Evolutionary conservation across 1,284 basidiomycete species (phyloP), one percentile per base, ranked within the genome.

Genomic region (Papiliotrema terrestris): DNA sequence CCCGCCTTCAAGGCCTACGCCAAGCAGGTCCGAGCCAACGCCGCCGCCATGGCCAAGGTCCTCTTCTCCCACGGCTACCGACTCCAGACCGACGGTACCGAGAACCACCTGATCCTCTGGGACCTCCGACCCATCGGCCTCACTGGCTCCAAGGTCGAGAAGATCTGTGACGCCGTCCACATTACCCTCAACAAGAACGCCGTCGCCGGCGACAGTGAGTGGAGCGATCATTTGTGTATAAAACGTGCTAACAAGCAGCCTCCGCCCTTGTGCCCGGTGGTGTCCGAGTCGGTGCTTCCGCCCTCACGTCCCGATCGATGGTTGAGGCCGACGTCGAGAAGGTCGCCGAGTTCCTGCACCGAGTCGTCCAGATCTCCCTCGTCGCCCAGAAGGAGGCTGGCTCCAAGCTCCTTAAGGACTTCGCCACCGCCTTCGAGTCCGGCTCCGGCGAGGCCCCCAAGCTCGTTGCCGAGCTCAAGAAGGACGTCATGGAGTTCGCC

Each of bases 81-180:
- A 80, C 89, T 99, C 61, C 95, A 98, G 81, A 98, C 95, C 35
- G 87, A 86, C 58, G 96, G 96, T 57, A 93, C 92, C 15, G 95
- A 98, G 78, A 98, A 94, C 83, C 96, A 99, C 79, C 86, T 98
- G 60, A 87, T 98, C 57, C 88, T 98, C 49, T 98, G 94, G 94
- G 96, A 98, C 76, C 83, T 99, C 60, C 86, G 96, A 51, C 96
- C 96, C 25, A 83, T 97, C 64, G 89, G 91, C 54, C 81, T 98
- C 71, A 98, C 96, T 23, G 96, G 96, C 57, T 91, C 87, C 82
- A 98, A 98, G 82, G 86, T 99, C 58, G 94, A 97, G 83, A 98
- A 97, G 83, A 86, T 99, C 69, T 96, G 94, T 76, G 96, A 98
- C 77, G 82, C 96, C 53, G 86, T 91, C 72, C 92, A 92, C 67